These are phyloP conservation scores for Ramichloridium luteum DNA, from an alignment of 2,329 filamentous ascomycete species.

Conservation along the genomic window DNA sequence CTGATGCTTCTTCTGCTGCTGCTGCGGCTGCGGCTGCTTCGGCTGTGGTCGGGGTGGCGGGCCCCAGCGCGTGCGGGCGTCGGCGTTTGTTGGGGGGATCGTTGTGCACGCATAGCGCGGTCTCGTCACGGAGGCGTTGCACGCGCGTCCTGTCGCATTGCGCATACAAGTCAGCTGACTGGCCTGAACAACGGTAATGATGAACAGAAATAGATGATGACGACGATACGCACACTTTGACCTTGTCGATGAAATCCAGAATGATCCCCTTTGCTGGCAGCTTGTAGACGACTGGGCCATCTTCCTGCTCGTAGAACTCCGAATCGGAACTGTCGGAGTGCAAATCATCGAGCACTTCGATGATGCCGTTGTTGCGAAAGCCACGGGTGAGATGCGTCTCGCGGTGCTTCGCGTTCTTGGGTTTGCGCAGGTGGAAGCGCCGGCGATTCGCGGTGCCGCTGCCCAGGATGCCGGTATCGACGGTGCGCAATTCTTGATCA, in stretches of 20 bases:
- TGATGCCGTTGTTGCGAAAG: constrained; percentile 39
- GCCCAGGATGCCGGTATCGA: constrained; percentile 34
- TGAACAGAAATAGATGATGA: neutral
- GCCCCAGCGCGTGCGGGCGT: too few species aligned
- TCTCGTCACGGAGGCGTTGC: constrained; percentile 14
- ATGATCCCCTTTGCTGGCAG: constrained; percentile 36
- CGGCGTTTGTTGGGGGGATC: neutral
- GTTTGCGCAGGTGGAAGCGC: constrained; percentile 36
- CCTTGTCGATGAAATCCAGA: constrained; percentile 49
- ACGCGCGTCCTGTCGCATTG: constrained; percentile 12
- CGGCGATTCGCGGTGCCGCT: constrained; percentile 19
- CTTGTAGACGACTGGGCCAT: constrained; percentile 30
- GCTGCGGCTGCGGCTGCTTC: too few species aligned
- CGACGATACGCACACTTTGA: constrained; percentile 35
- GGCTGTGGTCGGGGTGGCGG: too few species aligned
- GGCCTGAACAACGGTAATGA: too few species aligned
- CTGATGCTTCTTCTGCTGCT: too few species aligned
- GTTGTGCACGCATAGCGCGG: constrained; percentile 4
- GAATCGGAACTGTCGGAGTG: constrained; percentile 33
- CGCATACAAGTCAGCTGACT: too few species aligned
- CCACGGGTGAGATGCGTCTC: constrained; percentile 47
- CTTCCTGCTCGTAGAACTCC: constrained; percentile 30
- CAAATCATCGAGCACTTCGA: constrained; percentile 33
- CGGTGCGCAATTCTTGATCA: constrained; percentile 56
- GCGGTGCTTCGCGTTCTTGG: constrained; percentile 36